Evolutionary conservation across 2,329 filamentous ascomycete genomes (phyloP).

Genomic region (Rhytidhysteron rufulum): DNA sequence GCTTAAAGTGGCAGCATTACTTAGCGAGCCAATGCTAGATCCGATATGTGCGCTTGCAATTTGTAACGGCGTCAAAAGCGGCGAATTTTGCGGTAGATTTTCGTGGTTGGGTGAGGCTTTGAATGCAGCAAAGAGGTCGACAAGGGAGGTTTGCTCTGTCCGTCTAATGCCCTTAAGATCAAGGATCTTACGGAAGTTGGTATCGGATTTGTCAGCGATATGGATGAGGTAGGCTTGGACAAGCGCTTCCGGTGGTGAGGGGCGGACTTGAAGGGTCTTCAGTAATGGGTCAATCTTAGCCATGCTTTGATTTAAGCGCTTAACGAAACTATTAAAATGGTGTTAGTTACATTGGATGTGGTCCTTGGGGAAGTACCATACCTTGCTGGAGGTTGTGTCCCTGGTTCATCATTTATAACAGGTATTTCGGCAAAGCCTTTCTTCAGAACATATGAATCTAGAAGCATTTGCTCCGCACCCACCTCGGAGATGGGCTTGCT

Average conservation of each 20-base stretch:
- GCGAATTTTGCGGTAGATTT: slow-evolving; percentile 49
- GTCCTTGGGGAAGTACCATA: slow-evolving; percentile 24
- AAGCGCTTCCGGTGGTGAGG: slow-evolving; percentile 85
- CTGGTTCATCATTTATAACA: slow-evolving; percentile 54
- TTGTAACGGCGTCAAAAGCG: slow-evolving; percentile 35
- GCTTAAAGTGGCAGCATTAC: slow-evolving; percentile 35
- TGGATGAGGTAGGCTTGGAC: slow-evolving; percentile 98
- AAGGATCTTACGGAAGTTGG: slow-evolving; percentile 93
- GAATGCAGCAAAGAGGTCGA: slow-evolving; percentile 90
- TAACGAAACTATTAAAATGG: slow-evolving; percentile 63
- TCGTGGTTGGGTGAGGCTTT: slow-evolving; percentile 63
- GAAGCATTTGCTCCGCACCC: slow-evolving; percentile 94
- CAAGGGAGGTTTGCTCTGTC: slow-evolving; percentile 72
- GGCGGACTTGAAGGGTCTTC: slow-evolving; percentile 92
- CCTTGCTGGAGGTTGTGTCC: slow-evolving; percentile 54
- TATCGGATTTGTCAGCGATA: slow-evolving; percentile 87
- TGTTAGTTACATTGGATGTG: slow-evolving; percentile 8
- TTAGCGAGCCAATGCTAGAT: slow-evolving; percentile 41
- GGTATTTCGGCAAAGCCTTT: slow-evolving; percentile 72
- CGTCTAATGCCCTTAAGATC: slow-evolving; percentile 89
- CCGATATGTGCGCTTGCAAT: slow-evolving; percentile 38
- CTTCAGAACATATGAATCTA: slow-evolving; percentile 89
- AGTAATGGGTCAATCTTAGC: slow-evolving; percentile 85
- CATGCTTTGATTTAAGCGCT: slow-evolving; percentile 81
- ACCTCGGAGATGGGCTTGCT: slow-evolving; percentile 90